phyloP scores from a whole-genome alignment of 129 eudicot species.

The Logfia minima region DNA sequence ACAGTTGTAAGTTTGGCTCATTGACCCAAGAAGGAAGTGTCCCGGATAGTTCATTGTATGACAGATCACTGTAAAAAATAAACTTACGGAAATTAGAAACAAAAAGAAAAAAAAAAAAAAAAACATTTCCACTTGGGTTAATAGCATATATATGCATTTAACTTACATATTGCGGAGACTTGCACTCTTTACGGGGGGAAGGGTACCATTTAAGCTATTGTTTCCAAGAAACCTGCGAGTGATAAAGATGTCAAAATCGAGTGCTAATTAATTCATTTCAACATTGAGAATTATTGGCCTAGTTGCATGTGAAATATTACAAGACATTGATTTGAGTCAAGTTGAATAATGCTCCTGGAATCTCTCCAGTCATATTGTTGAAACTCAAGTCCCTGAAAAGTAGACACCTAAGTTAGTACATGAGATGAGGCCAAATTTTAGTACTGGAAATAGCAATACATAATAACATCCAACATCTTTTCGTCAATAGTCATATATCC shows the following conservation, averaged over 20 bases:
- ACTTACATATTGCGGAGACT: conserved; percentile 56
- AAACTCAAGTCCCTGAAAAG: conserved; percentile 85
- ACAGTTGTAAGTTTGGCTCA: conserved; percentile 55
- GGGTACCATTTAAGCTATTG: conserved; percentile 59
- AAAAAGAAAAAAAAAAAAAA: not conserved
- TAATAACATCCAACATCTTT: not conserved
- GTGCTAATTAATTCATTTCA: not conserved
- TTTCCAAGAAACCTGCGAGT: conserved; percentile 79
- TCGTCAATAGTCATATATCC: not conserved
- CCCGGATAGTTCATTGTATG: conserved; percentile 82
- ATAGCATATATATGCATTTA: not conserved
- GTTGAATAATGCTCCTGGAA: conserved; percentile 62
- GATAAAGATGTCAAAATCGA: not conserved
- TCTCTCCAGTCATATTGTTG: conserved; percentile 63
- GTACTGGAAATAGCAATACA: not conserved
- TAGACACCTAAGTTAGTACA: conserved; percentile 11
- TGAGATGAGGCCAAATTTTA: not conserved
- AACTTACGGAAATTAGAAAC: not conserved
- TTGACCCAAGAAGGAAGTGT: conserved; percentile 74
- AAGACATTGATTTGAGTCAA: conserved; percentile 49
- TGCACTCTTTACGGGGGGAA: conserved; percentile 49
- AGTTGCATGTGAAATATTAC: conserved; percentile 38
- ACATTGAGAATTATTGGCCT: not conserved
- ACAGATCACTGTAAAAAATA: conserved; percentile 65
- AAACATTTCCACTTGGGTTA: not conserved